Conservation (phyloP, 805 yeast species). For the Wickerhamomyces rabaulensis region DNA sequence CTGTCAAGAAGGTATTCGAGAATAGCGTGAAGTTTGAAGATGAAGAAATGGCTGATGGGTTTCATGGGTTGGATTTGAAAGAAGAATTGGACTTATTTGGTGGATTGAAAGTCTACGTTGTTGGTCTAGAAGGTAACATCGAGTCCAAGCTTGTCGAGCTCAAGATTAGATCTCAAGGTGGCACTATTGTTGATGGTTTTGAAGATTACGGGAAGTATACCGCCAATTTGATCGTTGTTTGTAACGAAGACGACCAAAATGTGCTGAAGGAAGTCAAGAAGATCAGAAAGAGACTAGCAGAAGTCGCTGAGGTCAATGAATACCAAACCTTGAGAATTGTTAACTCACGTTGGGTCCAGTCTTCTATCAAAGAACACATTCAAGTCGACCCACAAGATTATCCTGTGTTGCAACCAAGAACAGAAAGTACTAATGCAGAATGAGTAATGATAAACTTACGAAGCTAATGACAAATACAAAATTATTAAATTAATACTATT, state of each 20-base stretch:
- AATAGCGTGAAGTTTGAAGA: background rate
- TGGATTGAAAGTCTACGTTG: conserved; percentile 27
- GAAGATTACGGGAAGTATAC: conserved; percentile 6
- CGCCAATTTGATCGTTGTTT: conserved; percentile 37
- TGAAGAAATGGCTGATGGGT: conserved; percentile 10
- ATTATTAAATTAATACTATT: background rate
- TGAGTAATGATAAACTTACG: background rate
- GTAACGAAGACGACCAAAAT: conserved; percentile 8
- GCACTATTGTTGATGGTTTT: conserved; percentile 27
- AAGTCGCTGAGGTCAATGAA: conserved; percentile 1
- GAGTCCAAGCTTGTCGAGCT: conserved; percentile 7
- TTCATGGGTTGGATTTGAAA: conserved; percentile 1
- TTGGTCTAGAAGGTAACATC: conserved; percentile 18
- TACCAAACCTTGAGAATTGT: conserved; percentile 30
- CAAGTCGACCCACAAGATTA: conserved; percentile 30
- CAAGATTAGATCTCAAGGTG: conserved; percentile 40
- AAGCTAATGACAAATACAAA: background rate
- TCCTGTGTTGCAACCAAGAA: conserved; percentile 6
- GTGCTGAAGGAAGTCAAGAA: conserved; percentile 1
- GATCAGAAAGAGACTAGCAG: conserved; percentile 10
- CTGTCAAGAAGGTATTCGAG: background rate
- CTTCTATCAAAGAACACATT: conserved; percentile 26
- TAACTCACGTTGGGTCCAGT: conserved; percentile 30
- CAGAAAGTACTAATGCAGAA: too few species aligned
- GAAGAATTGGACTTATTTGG: conserved; percentile 26